Base-by-base conservation (phyloP, 1,284 basidiomycete genomes). In the Irpex rosettiformis region DNA sequence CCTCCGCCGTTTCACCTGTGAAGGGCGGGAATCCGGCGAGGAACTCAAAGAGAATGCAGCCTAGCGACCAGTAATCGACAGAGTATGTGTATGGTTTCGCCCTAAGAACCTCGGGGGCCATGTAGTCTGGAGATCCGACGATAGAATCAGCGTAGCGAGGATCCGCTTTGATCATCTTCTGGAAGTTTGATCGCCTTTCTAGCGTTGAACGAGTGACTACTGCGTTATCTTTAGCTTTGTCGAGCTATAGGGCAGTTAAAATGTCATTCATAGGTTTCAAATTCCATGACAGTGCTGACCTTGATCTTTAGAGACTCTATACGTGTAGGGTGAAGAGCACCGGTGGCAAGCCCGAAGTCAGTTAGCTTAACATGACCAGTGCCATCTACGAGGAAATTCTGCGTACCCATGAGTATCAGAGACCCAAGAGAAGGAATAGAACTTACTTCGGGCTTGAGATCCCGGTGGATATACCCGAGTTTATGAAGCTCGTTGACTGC, bases 31-130 rank as follows among this genome's bases (percentile, higher is more conserved):
- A 99, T 22, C 95, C 95, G 16, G 91, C 87, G n/a, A 98, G 79
- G 76, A 98, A 98, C 75, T 98, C 95, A 77, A 98, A 99, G 27
- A 99, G 77, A 67, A 99, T 99, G 73, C 97, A 99, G 8, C 97
- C 97, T 3, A 99, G 82, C 3, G 94, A 96, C 97, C 97, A 99
- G 70, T 94, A 99, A 75, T 99, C 97, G 57, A 98, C 97, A 0
- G 93, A 92, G 72, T 91, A 97, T 0, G 90, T 91, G 75, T 99
- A 99, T 3, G 94, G 90, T 70, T 95, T 94, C 33, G 93, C 96
- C 25, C 96, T 88, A 18, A 99, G 84, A 28, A 98, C 96, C 74
- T 98, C 96, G 0, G 91, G 88, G 2, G 91, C 91, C 91, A 93
- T 93, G 69, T 99, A 99, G 75, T 99, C 97, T 0, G 97, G 97